Conservation (phyloP, 306 rosid genomes). For the Herpetospermum pedunculosum region DNA sequence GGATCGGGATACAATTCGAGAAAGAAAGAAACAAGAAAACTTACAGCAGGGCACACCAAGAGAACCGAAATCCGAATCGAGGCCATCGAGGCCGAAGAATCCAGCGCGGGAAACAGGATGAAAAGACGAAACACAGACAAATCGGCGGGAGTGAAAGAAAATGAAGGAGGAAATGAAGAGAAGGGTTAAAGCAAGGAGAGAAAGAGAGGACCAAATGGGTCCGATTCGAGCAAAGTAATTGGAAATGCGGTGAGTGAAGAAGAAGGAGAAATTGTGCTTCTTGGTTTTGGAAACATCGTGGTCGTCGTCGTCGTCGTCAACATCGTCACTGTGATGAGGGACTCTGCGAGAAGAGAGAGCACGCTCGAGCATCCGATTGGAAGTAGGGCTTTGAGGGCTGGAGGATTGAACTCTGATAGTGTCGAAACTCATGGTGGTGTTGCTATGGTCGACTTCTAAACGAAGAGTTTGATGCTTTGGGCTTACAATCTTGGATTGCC, state of each 20-base stretch:
- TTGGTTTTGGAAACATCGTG: constrained; percentile 46
- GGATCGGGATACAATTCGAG: constrained; percentile 17
- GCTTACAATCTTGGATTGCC: constrained; percentile 2
- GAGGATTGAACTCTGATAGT: constrained; percentile 10
- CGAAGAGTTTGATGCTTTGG: not conserved
- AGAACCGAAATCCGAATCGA: constrained; percentile 79
- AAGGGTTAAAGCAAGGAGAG: constrained; percentile 21
- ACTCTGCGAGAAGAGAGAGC: constrained; percentile 67
- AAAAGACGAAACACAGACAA: constrained; percentile 63
- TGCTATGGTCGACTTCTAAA: constrained; percentile 4
- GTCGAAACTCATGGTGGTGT: constrained; percentile 10
- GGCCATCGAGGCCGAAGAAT: constrained; percentile 59
- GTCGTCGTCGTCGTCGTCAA: constrained; percentile 11
- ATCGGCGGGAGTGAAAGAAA: constrained; percentile 45
- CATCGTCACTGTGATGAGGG: constrained; percentile 22
- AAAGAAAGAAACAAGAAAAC: constrained; percentile 17
- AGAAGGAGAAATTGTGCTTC: constrained; percentile 35
- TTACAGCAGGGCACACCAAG: constrained; percentile 99
- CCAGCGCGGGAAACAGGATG: constrained; percentile 47
- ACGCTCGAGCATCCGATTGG: constrained; percentile 42
- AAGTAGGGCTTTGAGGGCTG: constrained; percentile 14
- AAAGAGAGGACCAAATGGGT: constrained; percentile 28
- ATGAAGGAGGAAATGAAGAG: constrained; percentile 29
- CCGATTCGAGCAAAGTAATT: constrained; percentile 40
- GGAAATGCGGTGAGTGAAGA: constrained; percentile 36